Base-by-base conservation (phyloP, 495 filamentous ascomycete genomes). In the Pyrenula massariospora region DNA sequence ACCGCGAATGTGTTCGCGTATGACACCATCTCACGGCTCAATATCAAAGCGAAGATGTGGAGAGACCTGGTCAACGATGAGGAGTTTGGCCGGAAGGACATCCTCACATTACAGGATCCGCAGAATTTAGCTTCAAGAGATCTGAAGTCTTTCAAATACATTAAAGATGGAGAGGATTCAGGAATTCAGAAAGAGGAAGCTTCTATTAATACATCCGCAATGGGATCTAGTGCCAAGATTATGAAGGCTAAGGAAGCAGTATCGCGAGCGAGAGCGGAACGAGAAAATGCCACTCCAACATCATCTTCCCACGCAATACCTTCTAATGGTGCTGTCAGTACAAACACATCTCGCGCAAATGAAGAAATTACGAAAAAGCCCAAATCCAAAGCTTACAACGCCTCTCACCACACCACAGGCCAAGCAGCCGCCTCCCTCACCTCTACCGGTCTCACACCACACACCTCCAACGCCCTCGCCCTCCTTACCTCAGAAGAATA, bases 21-120 rank as follows among this genome's bases (percentile, higher is more conserved):
- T 82, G 93, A 97, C 65, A 99, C 93, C 1, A 79, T 97, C 11
- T 89, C 97, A 68, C 79, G 89, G 59, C 78, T 97, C 67, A 99
- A 99, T 71, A 85, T 97, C 69, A 99, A 97, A 74, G 82, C 91
- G 54, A 99, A 96, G 81, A 84, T 94, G 75, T 99, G 93, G 93
- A 77, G 76, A 54, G 93, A 99, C 69, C 71, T 99, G 3, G 84
- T 97, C 15, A 88, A 83, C 62, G 92, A 97, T 60, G 79, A 79
- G 58, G 89, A 92, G 58, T 99, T 99, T 63, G 77, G 78, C 48
- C 82, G 94, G 56, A 89, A 87, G 63, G 93, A 99, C 67, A 92
- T 99, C 62, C 91, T 99, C 66, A 96, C 90, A 0, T 72, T 99
- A 3, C 93, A 99, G 68, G 94, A 99, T 68, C 94, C 93, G 24